These are phyloP conservation scores for Phytopythium kandeliae DNA, from an alignment of 352 stramenopile genomes.

Conservation along the genomic window DNA sequence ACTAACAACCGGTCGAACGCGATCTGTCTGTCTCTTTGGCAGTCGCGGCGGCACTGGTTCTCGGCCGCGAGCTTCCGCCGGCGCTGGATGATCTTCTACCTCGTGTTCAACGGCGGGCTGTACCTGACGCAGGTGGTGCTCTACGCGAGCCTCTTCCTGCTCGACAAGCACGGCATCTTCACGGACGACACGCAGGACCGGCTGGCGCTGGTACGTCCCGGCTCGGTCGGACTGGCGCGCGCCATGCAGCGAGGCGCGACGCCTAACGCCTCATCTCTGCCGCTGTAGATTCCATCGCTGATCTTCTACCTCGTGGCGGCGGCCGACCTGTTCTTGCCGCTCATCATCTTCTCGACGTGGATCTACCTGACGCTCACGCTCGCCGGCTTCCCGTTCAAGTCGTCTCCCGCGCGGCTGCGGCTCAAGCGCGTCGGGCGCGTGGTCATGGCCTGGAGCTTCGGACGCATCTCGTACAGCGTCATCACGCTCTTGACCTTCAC, in stretches of 20 bases:
- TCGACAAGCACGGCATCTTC: constrained; percentile 78
- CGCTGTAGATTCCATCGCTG: constrained; percentile 72
- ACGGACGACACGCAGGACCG: constrained; percentile 64
- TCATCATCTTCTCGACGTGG: constrained; percentile 88
- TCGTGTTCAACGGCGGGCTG: constrained; percentile 88
- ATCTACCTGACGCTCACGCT: constrained; percentile 86
- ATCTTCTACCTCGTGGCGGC: constrained; percentile 81
- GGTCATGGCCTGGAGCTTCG: constrained; percentile 79
- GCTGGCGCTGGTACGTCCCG: constrained; percentile 43
- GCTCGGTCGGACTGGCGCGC: no score
- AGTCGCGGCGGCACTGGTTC: constrained; percentile 89
- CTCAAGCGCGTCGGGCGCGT: constrained; percentile 53
- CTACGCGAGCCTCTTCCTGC: constrained; percentile 86
- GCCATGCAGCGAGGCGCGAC: no score
- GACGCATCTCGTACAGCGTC: constrained; percentile 83
- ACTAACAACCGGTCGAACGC: not conserved
- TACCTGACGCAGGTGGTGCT: constrained; percentile 87
- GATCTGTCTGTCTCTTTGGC: not conserved
- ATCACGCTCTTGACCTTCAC: constrained; percentile 87
- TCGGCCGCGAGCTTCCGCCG: constrained; percentile 76
- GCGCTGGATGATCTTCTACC: constrained; percentile 90
- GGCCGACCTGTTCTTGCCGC: constrained; percentile 81
- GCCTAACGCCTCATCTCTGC: no score
- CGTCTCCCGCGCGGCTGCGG: constrained; percentile 42
- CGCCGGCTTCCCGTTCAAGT: constrained; percentile 86